These are phyloP conservation scores for Globisporangium irregulare DNA, from an alignment of 352 stramenopile species.

Conservation along the genomic window DNA sequence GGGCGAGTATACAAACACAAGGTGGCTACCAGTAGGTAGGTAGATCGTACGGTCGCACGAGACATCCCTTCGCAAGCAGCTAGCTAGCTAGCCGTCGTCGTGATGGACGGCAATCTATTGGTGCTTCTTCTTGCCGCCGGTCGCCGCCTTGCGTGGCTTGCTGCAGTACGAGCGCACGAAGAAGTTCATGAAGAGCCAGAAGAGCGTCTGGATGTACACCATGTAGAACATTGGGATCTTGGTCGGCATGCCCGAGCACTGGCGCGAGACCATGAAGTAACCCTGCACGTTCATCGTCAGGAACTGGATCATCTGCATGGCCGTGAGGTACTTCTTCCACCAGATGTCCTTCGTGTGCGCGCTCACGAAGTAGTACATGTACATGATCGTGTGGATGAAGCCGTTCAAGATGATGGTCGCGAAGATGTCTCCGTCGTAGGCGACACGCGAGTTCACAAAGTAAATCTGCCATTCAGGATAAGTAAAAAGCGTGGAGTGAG, in stretches of 20 bases:
- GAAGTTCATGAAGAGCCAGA: slow-evolving; percentile 97
- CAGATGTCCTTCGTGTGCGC: slow-evolving; percentile 97
- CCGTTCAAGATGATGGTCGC: slow-evolving; percentile 96
- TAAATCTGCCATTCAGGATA: slow-evolving; percentile 74
- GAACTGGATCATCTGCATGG: slow-evolving; percentile 96
- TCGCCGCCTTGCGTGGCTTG: slow-evolving; percentile 39
- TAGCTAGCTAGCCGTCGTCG: slow-evolving; percentile 11
- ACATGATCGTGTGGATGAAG: slow-evolving; percentile 99
- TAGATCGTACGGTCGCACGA: background rate
- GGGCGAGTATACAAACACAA: background rate
- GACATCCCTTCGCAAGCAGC: background rate
- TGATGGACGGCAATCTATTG: slow-evolving; percentile 27
- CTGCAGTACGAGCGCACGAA: slow-evolving; percentile 93
- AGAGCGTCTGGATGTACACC: slow-evolving; percentile 94
- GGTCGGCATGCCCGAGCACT: slow-evolving; percentile 75
- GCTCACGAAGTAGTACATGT: slow-evolving; percentile 99
- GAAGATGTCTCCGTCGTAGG: slow-evolving; percentile 97
- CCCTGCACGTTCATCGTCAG: slow-evolving; percentile 79
- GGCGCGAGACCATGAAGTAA: slow-evolving; percentile 81
- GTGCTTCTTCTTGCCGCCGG: slow-evolving; percentile 50
- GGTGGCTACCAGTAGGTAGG: background rate
- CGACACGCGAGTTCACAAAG: slow-evolving; percentile 93
- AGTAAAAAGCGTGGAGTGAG: background rate
- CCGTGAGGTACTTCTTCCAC: slow-evolving; percentile 97
- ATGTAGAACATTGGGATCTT: slow-evolving; percentile 91